Base-by-base conservation (phyloP, 805 yeast species). In the Pichia membranifaciens region DNA sequence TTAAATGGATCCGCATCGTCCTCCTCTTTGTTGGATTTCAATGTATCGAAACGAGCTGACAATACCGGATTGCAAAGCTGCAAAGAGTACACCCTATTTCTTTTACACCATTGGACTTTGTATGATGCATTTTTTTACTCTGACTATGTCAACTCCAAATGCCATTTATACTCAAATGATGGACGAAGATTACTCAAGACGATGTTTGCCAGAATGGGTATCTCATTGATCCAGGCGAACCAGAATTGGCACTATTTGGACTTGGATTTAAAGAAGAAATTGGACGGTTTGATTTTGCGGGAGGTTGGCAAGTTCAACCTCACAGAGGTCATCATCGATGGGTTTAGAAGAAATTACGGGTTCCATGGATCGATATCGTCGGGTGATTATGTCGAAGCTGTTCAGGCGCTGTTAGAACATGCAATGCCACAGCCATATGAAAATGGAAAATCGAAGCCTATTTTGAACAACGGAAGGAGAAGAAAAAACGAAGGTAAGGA, bases 191-290 rank as follows among this genome's bases (percentile, higher is more conserved):
- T 81, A 54, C 69, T 93, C 43, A 95, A 90, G 61, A 88, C 89
- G 57, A 75, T 93, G 78, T 87, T 93, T 68, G 99, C 99, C 1
- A 79, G 85, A 56, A 93, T 95, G 96, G 99, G 99, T 7, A 84
- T 93, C 5, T 83, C 96, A 0, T 70, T 93, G 41, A 83, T 80
- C 5, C 82, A 84, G n/a, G 93, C 98, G 0, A 84, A 82, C 58
- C 96, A 93, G 63, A 81, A 81, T 47, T 93, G 98, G 98, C 73
- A 84, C 22, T 95, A 91, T 62, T 79, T 91, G 82, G 93, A 88
- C 60, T 78, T 86, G 34, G 74, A 75, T 9, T 71, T 91, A 44
- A 95, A 93, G 62, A 79, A 82, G 48, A 83, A 81, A 51, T 68
- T 93, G 21, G 82, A 84, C 20, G 61, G 71, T 13, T 82, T 87